Evolutionary conservation across 2,329 filamentous ascomycete species (phyloP).

Genomic region (Cephalotrichum gorgonifer): DNA sequence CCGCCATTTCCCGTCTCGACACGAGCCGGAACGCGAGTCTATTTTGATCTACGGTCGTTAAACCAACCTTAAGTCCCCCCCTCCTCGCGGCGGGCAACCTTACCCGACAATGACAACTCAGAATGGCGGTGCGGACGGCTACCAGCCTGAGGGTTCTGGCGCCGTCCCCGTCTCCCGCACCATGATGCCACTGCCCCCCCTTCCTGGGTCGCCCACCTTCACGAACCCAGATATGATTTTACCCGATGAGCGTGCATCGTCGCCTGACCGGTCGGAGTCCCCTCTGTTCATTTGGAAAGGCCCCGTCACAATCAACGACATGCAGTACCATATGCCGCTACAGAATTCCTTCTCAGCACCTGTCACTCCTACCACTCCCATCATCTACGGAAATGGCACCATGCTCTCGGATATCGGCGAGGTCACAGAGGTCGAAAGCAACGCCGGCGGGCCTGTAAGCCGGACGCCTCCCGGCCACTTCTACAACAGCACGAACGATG

Average conservation of each 20-base stretch:
- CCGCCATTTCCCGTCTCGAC: neutral
- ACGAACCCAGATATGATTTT: conserved; percentile 94
- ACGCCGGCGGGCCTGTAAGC: conserved; percentile 29
- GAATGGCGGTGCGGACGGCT: neutral
- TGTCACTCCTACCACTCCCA: conserved; percentile 47
- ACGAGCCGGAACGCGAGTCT: neutral
- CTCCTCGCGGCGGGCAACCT: conserved; percentile 8
- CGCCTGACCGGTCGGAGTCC: conserved; percentile 39
- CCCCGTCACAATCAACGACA: conserved; percentile 22
- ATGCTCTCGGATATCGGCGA: conserved; percentile 58
- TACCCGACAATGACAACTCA: conserved; percentile 12
- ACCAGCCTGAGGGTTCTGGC: conserved; percentile 10
- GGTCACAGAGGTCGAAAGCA: conserved; percentile 44
- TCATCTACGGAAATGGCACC: conserved; percentile 59
- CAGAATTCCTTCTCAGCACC: conserved; percentile 26
- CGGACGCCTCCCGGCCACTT: conserved; percentile 22
- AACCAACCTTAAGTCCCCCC: conserved; percentile 3
- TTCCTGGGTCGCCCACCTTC: conserved; percentile 70
- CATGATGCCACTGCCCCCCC: conserved; percentile 28
- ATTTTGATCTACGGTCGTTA: neutral
- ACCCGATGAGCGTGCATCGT: conserved; percentile 47
- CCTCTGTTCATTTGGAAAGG: conserved; percentile 43
- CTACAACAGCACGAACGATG: conserved; percentile 21
- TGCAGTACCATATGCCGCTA: conserved; percentile 20
- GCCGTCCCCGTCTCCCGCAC: conserved; percentile 14